phyloP scores from a whole-genome alignment of 2,329 filamentous ascomycete species.

The Magnaporthales sp. region DNA sequence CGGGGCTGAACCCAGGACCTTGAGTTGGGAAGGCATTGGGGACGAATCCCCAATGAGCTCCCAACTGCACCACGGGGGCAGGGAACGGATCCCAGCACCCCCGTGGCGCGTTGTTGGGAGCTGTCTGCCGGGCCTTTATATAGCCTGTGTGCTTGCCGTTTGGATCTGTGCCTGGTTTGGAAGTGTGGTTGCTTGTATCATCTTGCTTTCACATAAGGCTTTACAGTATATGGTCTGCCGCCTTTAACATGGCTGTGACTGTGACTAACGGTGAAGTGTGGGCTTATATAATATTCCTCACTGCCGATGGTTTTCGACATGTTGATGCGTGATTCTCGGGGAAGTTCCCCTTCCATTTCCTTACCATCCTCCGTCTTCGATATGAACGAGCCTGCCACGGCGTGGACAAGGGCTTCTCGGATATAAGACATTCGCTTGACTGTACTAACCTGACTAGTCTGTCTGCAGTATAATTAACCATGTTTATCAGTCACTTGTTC shows the following conservation, averaged over 20 bases:
- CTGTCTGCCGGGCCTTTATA: neutral
- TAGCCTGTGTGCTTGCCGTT: neutral
- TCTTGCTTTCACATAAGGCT: neutral
- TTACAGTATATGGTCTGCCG: neutral
- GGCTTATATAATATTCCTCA: neutral
- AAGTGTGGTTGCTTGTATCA: neutral
- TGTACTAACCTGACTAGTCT: no score
- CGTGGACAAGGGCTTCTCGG: no score
- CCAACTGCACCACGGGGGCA: neutral
- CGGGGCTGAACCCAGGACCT: neutral
- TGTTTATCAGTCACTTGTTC: no score
- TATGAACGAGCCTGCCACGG: no score
- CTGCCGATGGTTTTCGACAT: neutral
- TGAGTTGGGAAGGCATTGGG: neutral
- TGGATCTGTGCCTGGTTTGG: neutral
- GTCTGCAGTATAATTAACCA: no score
- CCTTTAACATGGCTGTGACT: neutral
- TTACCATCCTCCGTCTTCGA: no score
- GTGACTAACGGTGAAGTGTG: neutral
- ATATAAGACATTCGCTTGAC: no score
- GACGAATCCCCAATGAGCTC: neutral
- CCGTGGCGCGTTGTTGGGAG: neutral
- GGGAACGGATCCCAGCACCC: neutral
- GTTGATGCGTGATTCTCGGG: neutral
- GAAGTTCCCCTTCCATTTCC: neutral